These are phyloP conservation scores for Colletotrichum incanum DNA, from an alignment of 2,329 filamentous ascomycete genomes.

Conservation along the genomic window DNA sequence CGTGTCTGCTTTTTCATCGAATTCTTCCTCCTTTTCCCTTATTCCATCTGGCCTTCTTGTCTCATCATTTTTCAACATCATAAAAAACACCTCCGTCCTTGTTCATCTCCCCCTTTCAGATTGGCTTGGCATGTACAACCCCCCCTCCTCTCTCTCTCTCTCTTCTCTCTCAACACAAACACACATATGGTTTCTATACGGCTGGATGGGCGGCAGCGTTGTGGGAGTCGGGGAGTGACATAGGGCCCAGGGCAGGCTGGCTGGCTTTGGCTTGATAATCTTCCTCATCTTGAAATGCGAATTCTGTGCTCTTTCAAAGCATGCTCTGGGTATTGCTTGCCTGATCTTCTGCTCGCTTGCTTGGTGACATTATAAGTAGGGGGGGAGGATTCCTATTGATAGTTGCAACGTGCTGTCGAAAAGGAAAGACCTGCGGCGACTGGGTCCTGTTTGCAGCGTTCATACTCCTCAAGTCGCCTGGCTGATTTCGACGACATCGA, in stretches of 20 bases:
- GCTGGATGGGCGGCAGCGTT: conserved; percentile 44
- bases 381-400: too few relatives aligned
- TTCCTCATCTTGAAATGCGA: conserved; percentile 25
- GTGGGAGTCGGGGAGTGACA: conserved; percentile 46
- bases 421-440: background rate
- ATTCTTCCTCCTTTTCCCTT: background rate
- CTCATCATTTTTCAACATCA: conserved; percentile 9
- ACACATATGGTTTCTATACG: conserved; percentile 37
- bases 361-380: background rate
- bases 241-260: conserved; percentile 38
- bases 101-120: conserved; percentile 20
- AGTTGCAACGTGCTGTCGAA: background rate
- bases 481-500: background rate
- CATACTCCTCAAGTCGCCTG: background rate
- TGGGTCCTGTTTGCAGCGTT: background rate
- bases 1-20: conserved; percentile 38
- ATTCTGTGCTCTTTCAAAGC: background rate
- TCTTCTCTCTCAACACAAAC: conserved; percentile 33
- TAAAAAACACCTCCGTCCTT: conserved; percentile 19
- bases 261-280: conserved; percentile 32
- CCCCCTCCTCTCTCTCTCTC: conserved; percentile 3
- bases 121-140: conserved; percentile 36
- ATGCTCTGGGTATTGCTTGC: too few relatives aligned
- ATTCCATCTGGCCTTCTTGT: conserved; percentile 14
- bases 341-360: background rate